Evolutionary conservation across 2,329 filamentous ascomycete species (phyloP), one percentile per base, ranked within the genome.

Genomic region (Ceratocystis albifundus): DNA sequence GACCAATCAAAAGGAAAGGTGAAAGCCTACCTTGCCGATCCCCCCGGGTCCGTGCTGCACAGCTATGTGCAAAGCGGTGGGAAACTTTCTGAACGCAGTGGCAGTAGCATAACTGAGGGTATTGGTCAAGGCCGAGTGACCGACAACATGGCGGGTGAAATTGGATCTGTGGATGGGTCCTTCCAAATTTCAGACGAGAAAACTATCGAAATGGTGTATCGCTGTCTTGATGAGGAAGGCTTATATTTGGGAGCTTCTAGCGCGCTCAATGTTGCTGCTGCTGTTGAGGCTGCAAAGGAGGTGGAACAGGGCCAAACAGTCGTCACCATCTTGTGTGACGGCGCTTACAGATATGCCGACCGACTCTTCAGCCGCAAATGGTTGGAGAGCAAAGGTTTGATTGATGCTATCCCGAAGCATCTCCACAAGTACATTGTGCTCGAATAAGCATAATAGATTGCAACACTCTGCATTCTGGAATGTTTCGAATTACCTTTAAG

Each of bases 61-160:
- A 90, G 88, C 68, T 97, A 96, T 78, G 88, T 99, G 71, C 82
- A 84, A 68, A 92, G 88, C 17, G 91, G 91, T 12, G 92, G 92
- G 48, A 88, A 88, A 74, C 80, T 97, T 65, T 79, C 80, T n/a
- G 93, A 96, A 73, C 83, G 94, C 63, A 79, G 80, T 2, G 94
- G 94, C 8, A 87, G 88, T 65, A 94, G 88, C 73, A 97, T 99
- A 77, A 99, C 94, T 2, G 94, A 99, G 78, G 94, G 94, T 28
- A 99, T 99, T 72, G 94, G 94, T 22, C 94, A 97, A 79, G 94
- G 94, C 46, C 88, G 94, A 64, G 84, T 99, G 64, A 99, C 94
- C n/a, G 90, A 96, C 74, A 99, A 99, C 77, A 78, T 99, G 70
- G 80, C 84, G 76, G 89, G 88, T 3, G 94, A 99, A 72, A 82